Evolutionary conservation across 164 flowering plant species (phyloP).

Genomic region (Warburgia ugandensis): DNA sequence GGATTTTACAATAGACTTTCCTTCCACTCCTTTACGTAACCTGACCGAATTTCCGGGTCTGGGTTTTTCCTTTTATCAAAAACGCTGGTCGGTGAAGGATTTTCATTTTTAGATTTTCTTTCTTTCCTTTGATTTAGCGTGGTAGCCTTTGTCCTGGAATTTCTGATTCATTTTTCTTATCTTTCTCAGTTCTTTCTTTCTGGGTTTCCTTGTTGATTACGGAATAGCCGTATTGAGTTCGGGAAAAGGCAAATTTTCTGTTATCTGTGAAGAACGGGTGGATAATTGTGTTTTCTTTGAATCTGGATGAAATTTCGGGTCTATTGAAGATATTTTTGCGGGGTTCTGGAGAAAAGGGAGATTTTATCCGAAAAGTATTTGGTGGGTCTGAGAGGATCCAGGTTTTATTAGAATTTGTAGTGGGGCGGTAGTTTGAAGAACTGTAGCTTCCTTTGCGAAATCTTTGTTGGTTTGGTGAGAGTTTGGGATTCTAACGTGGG

Average conservation of each 20-base stretch:
- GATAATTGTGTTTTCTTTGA: neutral
- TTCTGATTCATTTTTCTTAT: neutral
- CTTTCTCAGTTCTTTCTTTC: neutral
- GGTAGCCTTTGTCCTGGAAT: neutral
- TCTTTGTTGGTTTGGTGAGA: slow-evolving; percentile 1
- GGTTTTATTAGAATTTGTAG: slow-evolving; percentile 2
- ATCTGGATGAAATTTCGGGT: slow-evolving; percentile 8
- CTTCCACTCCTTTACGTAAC: neutral
- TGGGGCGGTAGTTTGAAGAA: neutral
- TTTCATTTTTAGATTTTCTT: too few relatives aligned
- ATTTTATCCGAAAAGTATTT: neutral
- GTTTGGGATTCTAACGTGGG: too few relatives aligned
- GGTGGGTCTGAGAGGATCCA: slow-evolving; percentile 5
- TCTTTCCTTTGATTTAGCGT: too few relatives aligned
- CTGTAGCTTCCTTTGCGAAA: slow-evolving; percentile 1
- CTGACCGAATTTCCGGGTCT: too few relatives aligned
- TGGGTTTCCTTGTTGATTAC: slow-evolving; percentile 1
- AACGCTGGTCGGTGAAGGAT: too few relatives aligned
- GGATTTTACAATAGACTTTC: neutral
- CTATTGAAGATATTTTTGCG: slow-evolving; percentile 3
- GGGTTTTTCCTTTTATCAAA: too few relatives aligned
- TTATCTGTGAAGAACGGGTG: neutral
- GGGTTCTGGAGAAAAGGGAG: slow-evolving; percentile 2
- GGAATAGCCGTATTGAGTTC: neutral
- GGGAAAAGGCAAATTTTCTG: neutral